These are phyloP conservation scores for Hypoxylon sp. DNA, from an alignment of 2,329 filamentous ascomycete genomes.

Conservation along the genomic window DNA sequence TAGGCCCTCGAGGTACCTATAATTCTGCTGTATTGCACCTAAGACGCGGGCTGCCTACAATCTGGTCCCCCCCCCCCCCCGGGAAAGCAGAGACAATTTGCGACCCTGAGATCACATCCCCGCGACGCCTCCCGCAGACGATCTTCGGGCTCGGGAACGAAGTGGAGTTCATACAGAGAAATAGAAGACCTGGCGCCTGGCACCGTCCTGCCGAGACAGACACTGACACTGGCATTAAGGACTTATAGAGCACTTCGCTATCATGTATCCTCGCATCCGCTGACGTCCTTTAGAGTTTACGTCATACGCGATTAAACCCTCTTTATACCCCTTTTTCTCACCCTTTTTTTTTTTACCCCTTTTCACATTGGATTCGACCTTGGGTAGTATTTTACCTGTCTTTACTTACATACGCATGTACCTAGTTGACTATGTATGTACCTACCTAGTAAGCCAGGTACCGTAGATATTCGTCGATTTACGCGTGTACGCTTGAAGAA, in stretches of 20 bases:
- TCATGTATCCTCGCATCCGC: neutral
- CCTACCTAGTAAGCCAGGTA: no score
- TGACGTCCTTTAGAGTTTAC: neutral
- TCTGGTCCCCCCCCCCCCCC: neutral
- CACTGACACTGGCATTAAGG: neutral
- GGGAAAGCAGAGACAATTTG: neutral
- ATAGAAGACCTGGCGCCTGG: slow-evolving; percentile 2
- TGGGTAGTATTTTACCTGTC: no score
- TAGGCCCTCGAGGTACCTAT: no score
- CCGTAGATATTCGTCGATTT: no score
- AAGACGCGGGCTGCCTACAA: no score
- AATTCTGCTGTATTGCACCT: no score
- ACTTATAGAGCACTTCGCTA: neutral
- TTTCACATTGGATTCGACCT: no score
- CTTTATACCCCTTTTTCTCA: no score
- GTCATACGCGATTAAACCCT: neutral
- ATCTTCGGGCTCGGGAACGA: slow-evolving; percentile 14
- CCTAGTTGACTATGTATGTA: no score
- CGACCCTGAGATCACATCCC: slow-evolving; percentile 1
- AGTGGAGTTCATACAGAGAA: slow-evolving; percentile 18
- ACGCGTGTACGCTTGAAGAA: no score
- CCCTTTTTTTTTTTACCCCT: no score
- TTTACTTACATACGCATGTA: no score
- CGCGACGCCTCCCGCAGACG: slow-evolving; percentile 23
- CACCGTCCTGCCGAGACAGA: slow-evolving; percentile 4